phyloP scores from a whole-genome alignment of 75 land plant genomes.

The Larix kaempferi region DNA sequence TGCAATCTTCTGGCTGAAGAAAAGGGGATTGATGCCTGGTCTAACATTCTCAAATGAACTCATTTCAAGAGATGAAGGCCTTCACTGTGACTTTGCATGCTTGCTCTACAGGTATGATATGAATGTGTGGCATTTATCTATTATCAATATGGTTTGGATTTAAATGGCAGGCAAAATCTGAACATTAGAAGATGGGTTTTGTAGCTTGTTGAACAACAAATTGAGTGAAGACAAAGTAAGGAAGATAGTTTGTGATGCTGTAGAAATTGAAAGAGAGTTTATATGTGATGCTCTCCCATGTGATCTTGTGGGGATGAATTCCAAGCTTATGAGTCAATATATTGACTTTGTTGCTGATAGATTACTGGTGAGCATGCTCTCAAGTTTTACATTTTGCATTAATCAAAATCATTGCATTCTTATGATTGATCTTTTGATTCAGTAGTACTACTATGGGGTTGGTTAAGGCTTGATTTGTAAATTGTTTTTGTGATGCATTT shows the following conservation, averaged over 20 bases:
- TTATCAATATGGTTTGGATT: too few species aligned
- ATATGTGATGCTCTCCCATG: slow-evolving; percentile 79
- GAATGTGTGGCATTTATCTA: too few species aligned
- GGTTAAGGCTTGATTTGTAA: background rate
- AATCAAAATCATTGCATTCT: too few species aligned
- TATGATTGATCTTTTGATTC: too few species aligned
- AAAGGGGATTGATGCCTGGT: slow-evolving; percentile 65
- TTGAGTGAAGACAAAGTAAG: slow-evolving; percentile 57
- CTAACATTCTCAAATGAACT: slow-evolving; percentile 66
- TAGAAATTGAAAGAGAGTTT: slow-evolving; percentile 80
- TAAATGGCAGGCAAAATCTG: too few species aligned
- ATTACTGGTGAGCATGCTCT: slow-evolving; percentile 13
- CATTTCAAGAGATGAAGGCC: slow-evolving; percentile 69
- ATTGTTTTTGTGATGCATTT: background rate
- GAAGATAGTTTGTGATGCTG: slow-evolving; percentile 63
- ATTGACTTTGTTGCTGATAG: slow-evolving; percentile 86
- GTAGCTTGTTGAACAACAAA: slow-evolving; percentile 44
- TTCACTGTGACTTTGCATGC: slow-evolving; percentile 83
- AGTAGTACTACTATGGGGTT: too few species aligned
- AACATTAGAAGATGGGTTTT: too few species aligned
- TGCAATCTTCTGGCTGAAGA: slow-evolving; percentile 81
- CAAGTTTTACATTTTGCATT: too few species aligned
- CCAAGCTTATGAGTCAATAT: slow-evolving; percentile 70
- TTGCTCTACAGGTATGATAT: slow-evolving; percentile 48
- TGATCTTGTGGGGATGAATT: slow-evolving; percentile 85